Percentiles rank a stretch among this genome's conserved stretches.
These are phyloP conservation scores for Yamadazyma triangularis DNA, from an alignment of 1,139 yeast species.

Conservation along the genomic window DNA sequence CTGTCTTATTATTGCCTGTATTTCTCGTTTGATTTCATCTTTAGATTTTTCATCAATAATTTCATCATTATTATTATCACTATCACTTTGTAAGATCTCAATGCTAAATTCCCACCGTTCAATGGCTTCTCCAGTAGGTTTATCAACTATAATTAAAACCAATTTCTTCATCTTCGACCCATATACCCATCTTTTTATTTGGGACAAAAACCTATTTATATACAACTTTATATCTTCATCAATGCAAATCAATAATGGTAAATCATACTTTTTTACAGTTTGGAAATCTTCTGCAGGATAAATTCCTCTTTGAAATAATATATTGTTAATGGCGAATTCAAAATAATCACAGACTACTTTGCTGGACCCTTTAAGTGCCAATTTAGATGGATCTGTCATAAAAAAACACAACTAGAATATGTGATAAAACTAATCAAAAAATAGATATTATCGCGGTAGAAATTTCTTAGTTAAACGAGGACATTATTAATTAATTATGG, in stretches of 20 bases:
- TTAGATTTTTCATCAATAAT: conserved; percentile 19
- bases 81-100: conserved; percentile 28
- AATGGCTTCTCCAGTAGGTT: conserved; percentile 60
- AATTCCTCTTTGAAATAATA: conserved; percentile 84
- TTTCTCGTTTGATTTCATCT: conserved; percentile 63
- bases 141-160: conserved; percentile 67
- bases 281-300: conserved; percentile 88
- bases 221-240: conserved; percentile 77
- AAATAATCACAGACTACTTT: conserved; percentile 80
- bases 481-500: conserved; percentile 4
- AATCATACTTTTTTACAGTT: conserved; percentile 74
- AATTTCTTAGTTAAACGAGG: too few relatives aligned
- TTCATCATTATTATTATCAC: conserved; percentile 7
- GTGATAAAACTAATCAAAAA: too few relatives aligned
- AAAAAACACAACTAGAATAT: too few relatives aligned
- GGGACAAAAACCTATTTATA: conserved; percentile 64
- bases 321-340: conserved; percentile 73
- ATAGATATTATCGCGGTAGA: too few relatives aligned
- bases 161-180: conserved; percentile 67
- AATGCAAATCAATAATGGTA: conserved; percentile 66
- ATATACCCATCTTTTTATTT: conserved; percentile 77
- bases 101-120: conserved; percentile 88
- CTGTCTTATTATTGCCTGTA: conserved; percentile 82
- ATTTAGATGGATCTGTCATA: conserved; percentile 18
- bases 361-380: conserved; percentile 75